Evolutionary conservation across 331 rosid genomes (phyloP).

Genomic region (Saraca asoca): DNA sequence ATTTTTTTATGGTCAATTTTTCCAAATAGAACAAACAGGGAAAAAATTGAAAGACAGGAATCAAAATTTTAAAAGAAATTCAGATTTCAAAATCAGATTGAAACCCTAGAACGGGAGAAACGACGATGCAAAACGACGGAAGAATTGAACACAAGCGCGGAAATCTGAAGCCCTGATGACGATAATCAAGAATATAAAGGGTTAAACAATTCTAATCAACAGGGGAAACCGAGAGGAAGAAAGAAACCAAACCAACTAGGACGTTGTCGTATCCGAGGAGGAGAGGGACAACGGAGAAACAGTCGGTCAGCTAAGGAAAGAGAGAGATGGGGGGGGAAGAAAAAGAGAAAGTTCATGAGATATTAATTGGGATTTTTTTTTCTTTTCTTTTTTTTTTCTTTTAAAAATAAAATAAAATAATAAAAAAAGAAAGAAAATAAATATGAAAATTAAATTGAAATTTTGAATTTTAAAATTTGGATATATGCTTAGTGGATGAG

Average conservation of each 20-base stretch:
- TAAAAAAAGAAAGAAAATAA: too few relatives aligned
- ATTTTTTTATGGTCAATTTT: background rate
- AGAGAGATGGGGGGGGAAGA: background rate
- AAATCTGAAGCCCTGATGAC: constrained; percentile 37
- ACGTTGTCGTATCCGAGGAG: background rate
- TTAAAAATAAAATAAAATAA: too few relatives aligned
- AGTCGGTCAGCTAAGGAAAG: background rate
- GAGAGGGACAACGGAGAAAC: background rate
- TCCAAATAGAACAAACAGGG: background rate
- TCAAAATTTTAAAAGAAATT: background rate
- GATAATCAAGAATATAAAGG: background rate
- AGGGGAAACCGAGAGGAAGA: background rate
- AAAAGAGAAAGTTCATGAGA: background rate
- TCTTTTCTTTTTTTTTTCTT: background rate
- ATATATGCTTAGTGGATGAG: too few relatives aligned
- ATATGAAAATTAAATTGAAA: too few relatives aligned
- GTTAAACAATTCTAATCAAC: background rate
- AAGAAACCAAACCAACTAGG: background rate
- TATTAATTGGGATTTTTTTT: background rate
- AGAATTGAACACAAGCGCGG: background rate
- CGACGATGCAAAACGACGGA: background rate
- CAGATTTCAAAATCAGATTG: background rate
- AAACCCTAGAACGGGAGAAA: constrained; percentile 32
- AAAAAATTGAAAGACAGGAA: background rate
- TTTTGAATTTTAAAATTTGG: too few relatives aligned